Percentiles rank a stretch among this genome's conserved stretches.
Evolutionary conservation across 106 monocot species (phyloP).

Genomic region (Dactylorhiza incarnata): DNA sequence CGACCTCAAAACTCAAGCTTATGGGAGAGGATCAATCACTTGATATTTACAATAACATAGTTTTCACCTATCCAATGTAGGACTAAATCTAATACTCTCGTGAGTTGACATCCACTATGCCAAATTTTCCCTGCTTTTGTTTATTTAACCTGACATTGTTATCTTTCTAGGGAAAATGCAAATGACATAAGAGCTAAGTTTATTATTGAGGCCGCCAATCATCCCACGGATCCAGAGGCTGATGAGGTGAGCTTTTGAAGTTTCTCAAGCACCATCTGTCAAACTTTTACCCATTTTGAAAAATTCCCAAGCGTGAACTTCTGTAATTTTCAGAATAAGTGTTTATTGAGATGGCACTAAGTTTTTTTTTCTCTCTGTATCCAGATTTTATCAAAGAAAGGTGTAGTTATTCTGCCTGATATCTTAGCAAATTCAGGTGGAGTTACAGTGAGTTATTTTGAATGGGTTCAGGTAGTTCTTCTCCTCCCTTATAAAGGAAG

Average conservation of each 20-base stretch:
- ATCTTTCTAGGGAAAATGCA: constrained; percentile 44
- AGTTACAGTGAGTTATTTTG: constrained; percentile 86
- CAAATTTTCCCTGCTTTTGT: neutral
- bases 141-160: neutral
- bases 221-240: constrained; percentile 72
- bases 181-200: constrained; percentile 62
- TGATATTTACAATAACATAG: too few species aligned
- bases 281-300: neutral
- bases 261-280: neutral
- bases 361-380: constrained; percentile 3
- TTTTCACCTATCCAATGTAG: too few species aligned
- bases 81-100: too few species aligned
- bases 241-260: constrained; percentile 37
- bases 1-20: too few species aligned
- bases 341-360: neutral
- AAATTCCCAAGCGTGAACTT: neutral
- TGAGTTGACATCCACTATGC: too few species aligned
- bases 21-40: too few species aligned
- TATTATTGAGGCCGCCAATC: constrained; percentile 72
- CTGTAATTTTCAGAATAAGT: neutral
- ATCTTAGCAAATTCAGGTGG: constrained; percentile 82
- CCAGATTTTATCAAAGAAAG: constrained; percentile 81
- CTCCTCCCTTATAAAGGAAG: neutral
- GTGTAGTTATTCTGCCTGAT: constrained; percentile 72
- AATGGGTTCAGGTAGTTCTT: constrained; percentile 78